Conservation (phyloP, 2,329 filamentous ascomycete genomes). For the Sarocladium strictum region DNA sequence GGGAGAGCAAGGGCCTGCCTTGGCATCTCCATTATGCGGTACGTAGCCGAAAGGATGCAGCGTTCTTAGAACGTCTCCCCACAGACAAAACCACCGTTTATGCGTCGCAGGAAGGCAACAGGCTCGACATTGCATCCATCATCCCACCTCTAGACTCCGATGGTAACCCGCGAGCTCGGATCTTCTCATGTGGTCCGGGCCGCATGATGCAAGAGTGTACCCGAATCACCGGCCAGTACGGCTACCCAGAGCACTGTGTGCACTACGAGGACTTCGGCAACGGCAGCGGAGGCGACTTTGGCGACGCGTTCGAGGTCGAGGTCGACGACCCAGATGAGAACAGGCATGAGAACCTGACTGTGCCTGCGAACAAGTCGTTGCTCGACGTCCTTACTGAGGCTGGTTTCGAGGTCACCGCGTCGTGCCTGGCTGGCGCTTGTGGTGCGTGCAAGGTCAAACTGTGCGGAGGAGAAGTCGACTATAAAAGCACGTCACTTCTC, state of each 20-base stretch:
- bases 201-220: neutral
- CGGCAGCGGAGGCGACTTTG: neutral
- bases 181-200: neutral
- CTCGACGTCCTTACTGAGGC: neutral
- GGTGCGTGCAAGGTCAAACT: conserved; percentile 1
- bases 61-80: neutral
- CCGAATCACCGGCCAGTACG: neutral
- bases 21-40: neutral
- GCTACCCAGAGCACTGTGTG: neutral
- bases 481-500: neutral
- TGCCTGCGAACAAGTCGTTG: neutral
- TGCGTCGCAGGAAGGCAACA: neutral
- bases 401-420: neutral
- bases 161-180: neutral
- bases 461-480: neutral
- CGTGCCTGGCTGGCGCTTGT: conserved; percentile 1
- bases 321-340: neutral
- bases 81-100: neutral
- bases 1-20: neutral
- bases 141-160: neutral
- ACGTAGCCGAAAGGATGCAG: neutral
- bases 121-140: neutral
- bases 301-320: neutral
- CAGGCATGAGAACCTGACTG: neutral
- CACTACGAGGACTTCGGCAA: conserved; percentile 4